Base-by-base conservation (phyloP, 2,329 filamentous ascomycete species). In the Torrubiellomyces zombiae region DNA sequence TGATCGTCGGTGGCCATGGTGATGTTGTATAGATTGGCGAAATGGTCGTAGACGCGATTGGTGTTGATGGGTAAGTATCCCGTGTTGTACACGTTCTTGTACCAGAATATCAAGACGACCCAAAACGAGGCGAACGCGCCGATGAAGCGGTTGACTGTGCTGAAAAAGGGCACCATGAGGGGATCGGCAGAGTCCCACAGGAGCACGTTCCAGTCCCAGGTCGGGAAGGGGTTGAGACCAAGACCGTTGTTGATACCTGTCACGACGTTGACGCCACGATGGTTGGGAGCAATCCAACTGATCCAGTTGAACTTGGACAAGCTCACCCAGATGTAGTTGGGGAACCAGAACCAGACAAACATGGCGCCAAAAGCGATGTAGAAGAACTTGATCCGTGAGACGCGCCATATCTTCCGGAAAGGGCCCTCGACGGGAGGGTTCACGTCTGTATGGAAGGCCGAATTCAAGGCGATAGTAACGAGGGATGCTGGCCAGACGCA, bases 281-380 rank as follows among this genome's bases (percentile, higher is more conserved):
- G 55, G 17, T 45, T 38, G 0, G 63, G 62, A 2, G 55, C 47
- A 28, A 69, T 68, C 63, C 63, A 70, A 9, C 55, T 58, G 32
- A 67, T 53, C 60, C 63, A 70, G 45, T 55, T 63, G 40, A 70
- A 69, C 33, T 54, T 48, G 29, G 55, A 59, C 9, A 69, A 41
- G 5, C 56, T 60, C 10, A 49, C 51, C 38, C 62, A 68, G 31
- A 69, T 48, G 34, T 58, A 67, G 36, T 60, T 56, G 3, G 65
- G 65, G 34, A 70, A 60, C 63, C 63, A 68, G 39, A 67, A 69
- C 45, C 58, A 70, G 8, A 66, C 36, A 24, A 68, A 68, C 58
- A 67, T 67, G 35, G 51, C 55, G 7, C 40, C 48, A 21, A 64
- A 64, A 25, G 57, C 51, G 31, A 55, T 30, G 23, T 57, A 47